Evolutionary conservation across 805 yeast genomes (phyloP).

Genomic region (Cyberlindnera bimundalis): DNA sequence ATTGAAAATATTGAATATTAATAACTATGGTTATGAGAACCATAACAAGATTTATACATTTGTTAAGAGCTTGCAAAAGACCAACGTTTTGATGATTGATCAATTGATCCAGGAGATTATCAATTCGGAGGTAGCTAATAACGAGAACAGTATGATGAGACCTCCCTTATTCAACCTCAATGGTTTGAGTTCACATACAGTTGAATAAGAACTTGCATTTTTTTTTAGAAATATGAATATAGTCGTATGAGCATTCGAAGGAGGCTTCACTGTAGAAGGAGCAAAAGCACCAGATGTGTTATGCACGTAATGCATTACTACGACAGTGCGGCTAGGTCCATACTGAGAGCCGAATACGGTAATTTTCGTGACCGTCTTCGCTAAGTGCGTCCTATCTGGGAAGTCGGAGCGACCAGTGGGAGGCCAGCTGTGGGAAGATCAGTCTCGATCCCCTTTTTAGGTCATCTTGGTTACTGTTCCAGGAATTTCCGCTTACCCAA

Average conservation of each 20-base stretch:
- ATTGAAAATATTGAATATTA: constrained; percentile 15
- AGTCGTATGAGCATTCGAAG: background rate
- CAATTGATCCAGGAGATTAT: constrained; percentile 24
- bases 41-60: constrained; percentile 11
- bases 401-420: too few species aligned
- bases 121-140: constrained; percentile 12
- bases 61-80: constrained; percentile 7
- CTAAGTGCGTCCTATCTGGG: too few species aligned
- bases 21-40: constrained; percentile 15
- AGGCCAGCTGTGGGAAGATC: too few species aligned
- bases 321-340: too few species aligned
- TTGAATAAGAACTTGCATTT: background rate
- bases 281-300: background rate
- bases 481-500: too few species aligned
- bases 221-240: background rate
- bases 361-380: too few species aligned
- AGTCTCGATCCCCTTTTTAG: too few species aligned
- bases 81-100: constrained; percentile 21
- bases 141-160: constrained; percentile 32
- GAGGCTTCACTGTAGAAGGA: background rate
- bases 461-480: too few species aligned
- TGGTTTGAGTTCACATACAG: constrained; percentile 5
- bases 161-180: constrained; percentile 27
- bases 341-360: too few species aligned
- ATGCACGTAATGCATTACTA: too few species aligned